Conservation (phyloP, 768 basidiomycete genomes). For the Mycena venus region DNA sequence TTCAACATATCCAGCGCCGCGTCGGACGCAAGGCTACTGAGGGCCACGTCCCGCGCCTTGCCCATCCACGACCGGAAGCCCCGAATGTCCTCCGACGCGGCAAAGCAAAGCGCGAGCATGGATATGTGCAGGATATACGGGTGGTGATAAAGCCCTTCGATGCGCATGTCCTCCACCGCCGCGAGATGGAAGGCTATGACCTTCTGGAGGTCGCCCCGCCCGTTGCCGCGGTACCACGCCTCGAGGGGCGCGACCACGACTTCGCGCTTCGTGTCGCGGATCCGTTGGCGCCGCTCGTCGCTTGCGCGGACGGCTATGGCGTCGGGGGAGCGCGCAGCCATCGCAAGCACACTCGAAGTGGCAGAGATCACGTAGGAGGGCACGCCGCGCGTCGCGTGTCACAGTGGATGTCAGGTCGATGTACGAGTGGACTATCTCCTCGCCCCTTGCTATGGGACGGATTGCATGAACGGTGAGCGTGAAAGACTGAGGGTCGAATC, state of each 20-base stretch:
- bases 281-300: constrained; percentile 21
- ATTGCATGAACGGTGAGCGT: constrained; percentile 23
- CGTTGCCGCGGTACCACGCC: constrained; percentile 19
- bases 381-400: constrained; percentile 22
- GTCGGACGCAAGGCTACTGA: constrained; percentile 9
- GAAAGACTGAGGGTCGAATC: constrained; percentile 31
- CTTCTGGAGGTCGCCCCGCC: constrained; percentile 11
- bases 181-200: constrained; percentile 30
- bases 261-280: constrained; percentile 4
- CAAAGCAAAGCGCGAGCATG: constrained; percentile 26
- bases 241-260: constrained; percentile 5
- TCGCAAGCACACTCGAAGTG: constrained; percentile 29
- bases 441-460: constrained; percentile 29
- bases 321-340: constrained; percentile 10
- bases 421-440: constrained; percentile 28
- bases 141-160: constrained; percentile 26
- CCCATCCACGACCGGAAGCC: constrained; percentile 31
- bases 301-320: neutral
- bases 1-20: constrained; percentile 25
- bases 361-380: neutral
- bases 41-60: constrained; percentile 25
- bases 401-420: constrained; percentile 15
- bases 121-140: constrained; percentile 22
- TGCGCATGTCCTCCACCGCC: constrained; percentile 22
- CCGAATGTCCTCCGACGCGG: constrained; percentile 24